These are phyloP conservation scores for Xenoacremonium recifei DNA, from an alignment of 2,329 filamentous ascomycete genomes.

Conservation along the genomic window DNA sequence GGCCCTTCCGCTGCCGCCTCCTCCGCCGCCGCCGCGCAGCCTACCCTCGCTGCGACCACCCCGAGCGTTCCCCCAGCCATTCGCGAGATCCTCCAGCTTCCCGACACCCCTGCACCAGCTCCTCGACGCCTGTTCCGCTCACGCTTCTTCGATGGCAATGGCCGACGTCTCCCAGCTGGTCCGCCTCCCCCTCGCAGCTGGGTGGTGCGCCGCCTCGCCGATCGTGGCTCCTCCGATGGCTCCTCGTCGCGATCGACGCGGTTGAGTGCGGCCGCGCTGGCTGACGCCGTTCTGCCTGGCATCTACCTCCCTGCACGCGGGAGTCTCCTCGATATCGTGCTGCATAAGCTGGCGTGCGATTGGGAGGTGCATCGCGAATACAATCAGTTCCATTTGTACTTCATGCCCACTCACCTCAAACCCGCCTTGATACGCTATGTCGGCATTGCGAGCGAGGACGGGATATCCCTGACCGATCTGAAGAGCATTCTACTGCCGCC, in stretches of 20 bases:
- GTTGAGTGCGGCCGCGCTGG: slow-evolving; percentile 16
- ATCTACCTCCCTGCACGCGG: slow-evolving; percentile 40
- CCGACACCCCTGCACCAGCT: slow-evolving; percentile 52
- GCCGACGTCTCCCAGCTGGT: slow-evolving; percentile 54
- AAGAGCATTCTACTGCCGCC: slow-evolving; percentile 42
- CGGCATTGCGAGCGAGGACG: slow-evolving; percentile 41
- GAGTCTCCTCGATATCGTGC: slow-evolving; percentile 51
- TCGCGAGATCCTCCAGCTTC: slow-evolving; percentile 57
- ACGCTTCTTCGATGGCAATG: slow-evolving; percentile 44
- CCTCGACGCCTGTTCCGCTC: slow-evolving; percentile 44
- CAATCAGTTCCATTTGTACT: slow-evolving; percentile 56
- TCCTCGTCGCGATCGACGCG: slow-evolving; percentile 17
- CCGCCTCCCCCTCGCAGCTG: slow-evolving; percentile 61
- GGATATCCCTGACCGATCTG: slow-evolving; percentile 51
- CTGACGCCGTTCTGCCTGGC: slow-evolving; percentile 41
- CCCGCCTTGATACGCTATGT: slow-evolving; percentile 52
- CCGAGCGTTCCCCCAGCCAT: slow-evolving; percentile 61
- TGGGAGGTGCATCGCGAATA: slow-evolving; percentile 57
- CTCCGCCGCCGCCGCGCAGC: slow-evolving; percentile 18
- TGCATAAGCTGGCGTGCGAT: slow-evolving; percentile 50
- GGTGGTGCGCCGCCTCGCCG: slow-evolving; percentile 31
- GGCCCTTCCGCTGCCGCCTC: slow-evolving; percentile 26
- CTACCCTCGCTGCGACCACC: slow-evolving; percentile 29
- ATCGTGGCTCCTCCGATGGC: slow-evolving; percentile 12
- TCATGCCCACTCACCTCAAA: slow-evolving; percentile 53